Percentiles rank a stretch among this genome's conserved stretches.
Conservation (phyloP, 208 protist genomes). For the Trypanosoma theileri region DNA sequence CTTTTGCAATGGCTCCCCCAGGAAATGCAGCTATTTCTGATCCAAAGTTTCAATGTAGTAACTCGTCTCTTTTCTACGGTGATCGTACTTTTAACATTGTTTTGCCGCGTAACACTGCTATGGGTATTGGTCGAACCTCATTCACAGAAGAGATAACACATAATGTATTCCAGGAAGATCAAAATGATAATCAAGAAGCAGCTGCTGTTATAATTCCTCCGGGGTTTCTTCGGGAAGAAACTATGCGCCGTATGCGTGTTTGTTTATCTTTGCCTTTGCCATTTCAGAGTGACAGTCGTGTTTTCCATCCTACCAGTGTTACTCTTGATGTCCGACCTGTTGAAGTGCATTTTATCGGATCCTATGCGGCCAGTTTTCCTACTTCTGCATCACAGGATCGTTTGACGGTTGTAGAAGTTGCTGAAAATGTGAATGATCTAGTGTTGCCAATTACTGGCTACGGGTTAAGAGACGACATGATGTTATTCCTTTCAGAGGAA, state of each 20-base stretch:
- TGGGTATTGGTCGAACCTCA: background rate
- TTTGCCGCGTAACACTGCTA: conserved; percentile 1
- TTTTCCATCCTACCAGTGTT: conserved; percentile 36
- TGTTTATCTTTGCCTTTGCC: conserved; percentile 71
- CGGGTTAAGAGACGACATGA: conserved; percentile 59
- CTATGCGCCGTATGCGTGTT: conserved; percentile 53
- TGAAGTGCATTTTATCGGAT: conserved; percentile 55
- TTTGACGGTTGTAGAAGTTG: conserved; percentile 40
- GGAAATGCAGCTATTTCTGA: conserved; percentile 33
- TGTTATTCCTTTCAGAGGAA: conserved; percentile 47
- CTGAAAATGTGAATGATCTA: conserved; percentile 51
- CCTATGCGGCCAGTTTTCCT: conserved; percentile 39
- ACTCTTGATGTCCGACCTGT: conserved; percentile 50
- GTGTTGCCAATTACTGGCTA: conserved; percentile 65
- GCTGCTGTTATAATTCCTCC: conserved; percentile 52
- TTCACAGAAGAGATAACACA: background rate
- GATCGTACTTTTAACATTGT: conserved; percentile 16
- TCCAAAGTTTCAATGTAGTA: conserved; percentile 49
- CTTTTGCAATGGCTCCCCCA: conserved; percentile 42
- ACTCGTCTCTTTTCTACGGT: conserved; percentile 60
- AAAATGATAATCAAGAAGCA: background rate
- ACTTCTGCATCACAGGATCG: background rate
- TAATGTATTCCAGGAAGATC: too few species aligned
- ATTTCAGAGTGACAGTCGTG: conserved; percentile 41
- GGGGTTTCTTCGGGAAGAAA: conserved; percentile 47